Evolutionary conservation across 352 stramenopile species (phyloP).

Genomic region (Phytophthora citricola): DNA sequence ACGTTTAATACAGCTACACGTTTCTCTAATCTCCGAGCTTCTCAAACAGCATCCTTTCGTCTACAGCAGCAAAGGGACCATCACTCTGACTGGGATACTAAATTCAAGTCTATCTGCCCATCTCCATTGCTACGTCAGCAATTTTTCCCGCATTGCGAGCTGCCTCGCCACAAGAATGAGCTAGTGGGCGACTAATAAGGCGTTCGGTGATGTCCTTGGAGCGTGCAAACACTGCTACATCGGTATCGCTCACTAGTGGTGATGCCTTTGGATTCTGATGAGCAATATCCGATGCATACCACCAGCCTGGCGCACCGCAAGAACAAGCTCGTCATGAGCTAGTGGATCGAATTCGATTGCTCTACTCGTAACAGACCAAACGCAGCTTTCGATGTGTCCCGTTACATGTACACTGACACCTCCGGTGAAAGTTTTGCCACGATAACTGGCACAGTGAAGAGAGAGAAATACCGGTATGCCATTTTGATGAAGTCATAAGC

Average conservation of each 20-base stretch:
- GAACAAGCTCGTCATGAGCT: not conserved
- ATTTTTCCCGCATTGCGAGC: slow-evolving; percentile 1
- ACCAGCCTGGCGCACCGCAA: not conserved
- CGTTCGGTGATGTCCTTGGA: not conserved
- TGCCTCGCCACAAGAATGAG: slow-evolving; percentile 5
- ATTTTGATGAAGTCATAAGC: no score
- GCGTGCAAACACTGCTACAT: not conserved
- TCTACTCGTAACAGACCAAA: not conserved
- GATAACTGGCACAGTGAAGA: no score
- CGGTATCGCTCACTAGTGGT: not conserved
- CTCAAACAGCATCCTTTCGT: slow-evolving; percentile 23
- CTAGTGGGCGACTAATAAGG: not conserved
- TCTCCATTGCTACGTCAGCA: slow-evolving; percentile 9
- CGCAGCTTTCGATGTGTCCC: slow-evolving; percentile 3
- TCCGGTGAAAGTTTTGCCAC: no score
- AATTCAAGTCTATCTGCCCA: slow-evolving; percentile 7
- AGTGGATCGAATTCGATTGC: not conserved
- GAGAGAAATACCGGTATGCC: no score
- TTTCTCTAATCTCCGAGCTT: slow-evolving; percentile 79
- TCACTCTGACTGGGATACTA: slow-evolving; percentile 10
- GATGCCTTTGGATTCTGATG: no score
- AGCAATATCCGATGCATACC: not conserved
- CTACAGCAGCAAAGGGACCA: slow-evolving; percentile 19
- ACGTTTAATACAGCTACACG: slow-evolving; percentile 68
- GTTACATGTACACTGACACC: no score